phyloP scores from a whole-genome alignment of 2,329 filamentous ascomycete species.

The Xylariaceae sp. region DNA sequence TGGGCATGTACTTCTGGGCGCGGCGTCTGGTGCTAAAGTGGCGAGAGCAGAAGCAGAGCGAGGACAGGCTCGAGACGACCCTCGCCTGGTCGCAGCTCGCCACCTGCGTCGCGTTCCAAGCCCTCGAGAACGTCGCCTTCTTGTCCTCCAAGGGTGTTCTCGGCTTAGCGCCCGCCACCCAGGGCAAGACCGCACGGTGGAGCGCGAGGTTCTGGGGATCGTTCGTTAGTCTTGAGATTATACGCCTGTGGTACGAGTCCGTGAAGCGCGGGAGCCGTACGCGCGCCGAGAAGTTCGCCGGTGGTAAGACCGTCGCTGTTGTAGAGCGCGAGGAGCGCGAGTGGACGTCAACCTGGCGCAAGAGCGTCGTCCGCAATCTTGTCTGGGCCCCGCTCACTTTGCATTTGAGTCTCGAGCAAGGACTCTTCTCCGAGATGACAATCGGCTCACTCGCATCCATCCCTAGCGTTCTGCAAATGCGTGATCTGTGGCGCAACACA shows the following conservation, averaged over 20 bases:
- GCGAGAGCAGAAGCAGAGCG: conserved; percentile 42
- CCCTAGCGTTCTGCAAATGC: conserved; percentile 41
- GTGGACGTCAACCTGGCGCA: conserved; percentile 64
- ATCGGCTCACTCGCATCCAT: conserved; percentile 64
- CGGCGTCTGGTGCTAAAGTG: conserved; percentile 53
- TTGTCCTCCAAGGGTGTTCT: conserved; percentile 77
- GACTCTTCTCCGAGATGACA: conserved; percentile 64
- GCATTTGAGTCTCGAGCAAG: conserved; percentile 79
- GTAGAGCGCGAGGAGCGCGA: conserved; percentile 44
- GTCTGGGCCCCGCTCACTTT: conserved; percentile 83
- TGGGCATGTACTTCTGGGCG: conserved; percentile 76
- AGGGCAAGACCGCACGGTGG: conserved; percentile 70
- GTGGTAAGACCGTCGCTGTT: conserved; percentile 48
- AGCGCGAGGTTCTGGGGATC: conserved; percentile 81
- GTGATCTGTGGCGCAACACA: conserved; percentile 43
- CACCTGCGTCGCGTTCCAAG: conserved; percentile 74
- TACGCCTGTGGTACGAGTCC: conserved; percentile 63
- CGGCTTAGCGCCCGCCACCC: conserved; percentile 59
- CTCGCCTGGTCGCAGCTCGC: conserved; percentile 73
- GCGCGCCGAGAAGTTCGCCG: conserved; percentile 48
- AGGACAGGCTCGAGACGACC: conserved; percentile 50
- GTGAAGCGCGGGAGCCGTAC: conserved; percentile 45
- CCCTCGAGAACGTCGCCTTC: conserved; percentile 83
- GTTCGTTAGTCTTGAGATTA: conserved; percentile 79
- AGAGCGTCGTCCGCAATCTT: conserved; percentile 70